phyloP scores from a whole-genome alignment of 2,329 filamentous ascomycete species.

The Simplicillium aogashimaense region DNA sequence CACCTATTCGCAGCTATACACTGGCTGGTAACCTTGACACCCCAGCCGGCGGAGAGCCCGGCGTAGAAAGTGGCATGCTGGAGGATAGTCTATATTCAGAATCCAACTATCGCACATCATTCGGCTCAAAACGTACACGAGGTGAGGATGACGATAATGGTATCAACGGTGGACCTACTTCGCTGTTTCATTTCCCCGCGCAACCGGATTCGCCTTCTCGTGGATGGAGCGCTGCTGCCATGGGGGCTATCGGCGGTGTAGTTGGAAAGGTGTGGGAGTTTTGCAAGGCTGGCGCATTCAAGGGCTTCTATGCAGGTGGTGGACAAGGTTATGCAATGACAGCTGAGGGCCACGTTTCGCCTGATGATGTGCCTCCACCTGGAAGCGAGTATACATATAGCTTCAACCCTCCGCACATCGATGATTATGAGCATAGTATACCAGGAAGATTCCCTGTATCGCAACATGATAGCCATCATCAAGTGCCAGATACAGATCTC shows the following conservation, averaged over 20 bases:
- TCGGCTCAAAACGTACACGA: constrained; percentile 35
- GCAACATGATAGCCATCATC: constrained; percentile 14
- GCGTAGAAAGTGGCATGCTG: constrained; percentile 23
- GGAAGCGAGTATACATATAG: constrained; percentile 6
- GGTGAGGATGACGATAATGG: constrained; percentile 24
- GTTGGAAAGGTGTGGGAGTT: constrained; percentile 79
- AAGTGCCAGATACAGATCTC: background rate
- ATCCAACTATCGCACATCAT: constrained; percentile 40
- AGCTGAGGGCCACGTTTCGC: constrained; percentile 12
- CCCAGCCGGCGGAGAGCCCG: constrained; percentile 24
- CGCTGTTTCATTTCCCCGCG: constrained; percentile 20
- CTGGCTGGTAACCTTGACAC: constrained; percentile 45
- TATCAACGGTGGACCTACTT: constrained; percentile 17
- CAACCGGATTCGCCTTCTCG: constrained; percentile 18
- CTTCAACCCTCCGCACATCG: constrained; percentile 10
- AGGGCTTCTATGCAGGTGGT: constrained; percentile 79
- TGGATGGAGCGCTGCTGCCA: constrained; percentile 48
- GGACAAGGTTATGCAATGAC: constrained; percentile 59
- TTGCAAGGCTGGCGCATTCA: constrained; percentile 64
- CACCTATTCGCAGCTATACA: constrained; percentile 27
- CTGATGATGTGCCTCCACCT: constrained; percentile 6
- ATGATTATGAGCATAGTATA: constrained; percentile 14
- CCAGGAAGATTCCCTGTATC: constrained; percentile 20
- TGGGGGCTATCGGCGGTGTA: constrained; percentile 54
- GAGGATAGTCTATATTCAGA: constrained; percentile 49